A percentile compares a stretch with the other conserved stretches of the same genome.
phyloP scores from a whole-genome alignment of 139 green algal genomes.

The Volvox africanus region DNA sequence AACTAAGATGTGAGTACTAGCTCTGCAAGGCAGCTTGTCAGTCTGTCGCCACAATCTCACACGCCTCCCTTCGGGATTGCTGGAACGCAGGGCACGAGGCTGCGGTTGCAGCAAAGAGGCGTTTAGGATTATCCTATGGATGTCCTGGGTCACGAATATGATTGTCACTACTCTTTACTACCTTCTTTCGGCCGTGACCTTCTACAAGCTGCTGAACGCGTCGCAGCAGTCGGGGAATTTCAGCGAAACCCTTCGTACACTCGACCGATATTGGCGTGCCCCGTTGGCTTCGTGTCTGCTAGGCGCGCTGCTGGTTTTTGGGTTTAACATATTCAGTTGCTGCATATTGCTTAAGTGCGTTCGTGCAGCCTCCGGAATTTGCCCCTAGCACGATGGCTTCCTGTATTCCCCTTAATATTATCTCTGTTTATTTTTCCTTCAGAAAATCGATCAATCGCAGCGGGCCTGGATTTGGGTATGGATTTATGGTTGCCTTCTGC shows the following conservation, averaged over 20 bases:
- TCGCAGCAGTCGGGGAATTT: not conserved
- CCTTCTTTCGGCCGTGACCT: slow-evolving; percentile 48
- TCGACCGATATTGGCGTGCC: slow-evolving; percentile 51
- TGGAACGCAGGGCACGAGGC: slow-evolving; percentile 12
- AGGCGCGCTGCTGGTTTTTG: slow-evolving; percentile 56
- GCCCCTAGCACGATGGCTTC: not conserved
- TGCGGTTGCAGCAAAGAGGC: slow-evolving; percentile 46
- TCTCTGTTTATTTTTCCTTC: not conserved
- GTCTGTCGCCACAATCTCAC: slow-evolving; percentile 14
- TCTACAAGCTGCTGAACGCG: slow-evolving; percentile 55
- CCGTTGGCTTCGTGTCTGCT: slow-evolving; percentile 52
- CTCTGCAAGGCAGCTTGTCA: not conserved
- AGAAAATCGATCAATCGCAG: slow-evolving; percentile 60
- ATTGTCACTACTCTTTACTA: slow-evolving; percentile 64
- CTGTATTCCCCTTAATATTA: not conserved
- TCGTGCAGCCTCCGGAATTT: not conserved
- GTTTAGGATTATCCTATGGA: slow-evolving; percentile 55
- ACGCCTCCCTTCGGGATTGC: not conserved
- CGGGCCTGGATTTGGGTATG: slow-evolving; percentile 63
- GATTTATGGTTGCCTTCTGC: slow-evolving; percentile 65
- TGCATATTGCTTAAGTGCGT: slow-evolving; percentile 49
- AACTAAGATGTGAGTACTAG: slow-evolving; percentile 1
- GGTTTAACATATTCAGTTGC: slow-evolving; percentile 65
- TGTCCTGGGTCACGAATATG: slow-evolving; percentile 58
- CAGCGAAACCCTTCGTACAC: slow-evolving; percentile 6